phyloP scores from a whole-genome alignment of 2,329 filamentous ascomycete genomes.

The Fusarium austroafricanum region DNA sequence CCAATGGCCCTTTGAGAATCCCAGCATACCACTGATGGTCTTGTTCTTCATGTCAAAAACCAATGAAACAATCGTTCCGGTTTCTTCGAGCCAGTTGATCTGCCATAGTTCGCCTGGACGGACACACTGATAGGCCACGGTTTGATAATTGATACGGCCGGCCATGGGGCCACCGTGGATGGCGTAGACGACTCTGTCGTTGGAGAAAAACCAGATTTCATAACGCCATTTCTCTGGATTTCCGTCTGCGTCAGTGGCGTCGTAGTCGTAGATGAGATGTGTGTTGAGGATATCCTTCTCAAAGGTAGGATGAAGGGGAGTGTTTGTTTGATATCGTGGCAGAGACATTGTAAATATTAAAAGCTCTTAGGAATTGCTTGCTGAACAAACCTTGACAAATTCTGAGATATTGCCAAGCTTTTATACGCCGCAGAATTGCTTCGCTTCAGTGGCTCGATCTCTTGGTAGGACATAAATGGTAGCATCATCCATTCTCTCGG shows the following conservation, averaged over 20 bases:
- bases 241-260: constrained; percentile 59
- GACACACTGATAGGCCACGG: constrained; percentile 67
- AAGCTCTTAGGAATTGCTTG: neutral
- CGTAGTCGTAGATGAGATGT: constrained; percentile 69
- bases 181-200: constrained; percentile 65
- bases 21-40: constrained; percentile 64
- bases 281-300: constrained; percentile 64
- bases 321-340: constrained; percentile 43
- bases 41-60: constrained; percentile 65
- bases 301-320: constrained; percentile 43
- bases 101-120: constrained; percentile 69
- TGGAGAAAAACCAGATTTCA: constrained; percentile 71
- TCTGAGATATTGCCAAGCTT: accelerated
- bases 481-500: constrained; percentile 23
- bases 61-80: constrained; percentile 65
- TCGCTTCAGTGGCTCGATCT: constrained; percentile 3
- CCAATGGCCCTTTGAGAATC: constrained; percentile 68
- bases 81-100: constrained; percentile 71
- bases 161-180: constrained; percentile 72
- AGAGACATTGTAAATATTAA: constrained; percentile 28
- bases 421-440: neutral
- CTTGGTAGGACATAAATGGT: neutral
- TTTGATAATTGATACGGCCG: constrained; percentile 64
- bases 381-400: accelerated
- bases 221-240: constrained; percentile 70